Evolutionary conservation across 176 grass and related monocot species (phyloP).

Genomic region (Otatea glauca): DNA sequence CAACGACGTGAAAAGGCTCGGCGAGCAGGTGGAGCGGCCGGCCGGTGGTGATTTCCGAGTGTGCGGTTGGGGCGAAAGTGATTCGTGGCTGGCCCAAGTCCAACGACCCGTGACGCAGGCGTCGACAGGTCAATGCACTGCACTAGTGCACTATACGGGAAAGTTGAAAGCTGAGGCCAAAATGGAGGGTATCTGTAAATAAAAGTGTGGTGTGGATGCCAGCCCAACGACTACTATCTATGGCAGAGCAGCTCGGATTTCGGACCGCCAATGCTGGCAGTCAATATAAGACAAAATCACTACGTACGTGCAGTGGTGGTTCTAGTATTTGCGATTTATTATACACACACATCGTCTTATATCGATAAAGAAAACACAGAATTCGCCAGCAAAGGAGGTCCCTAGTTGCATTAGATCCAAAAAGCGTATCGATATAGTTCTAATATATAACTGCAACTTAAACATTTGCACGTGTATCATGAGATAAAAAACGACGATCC

Average conservation of each 20-base stretch:
- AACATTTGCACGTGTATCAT: too few species aligned
- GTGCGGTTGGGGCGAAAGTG: background rate
- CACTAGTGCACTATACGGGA: background rate
- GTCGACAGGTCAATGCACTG: background rate
- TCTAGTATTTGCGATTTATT: too few species aligned
- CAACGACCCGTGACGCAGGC: background rate
- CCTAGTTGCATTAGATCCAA: background rate
- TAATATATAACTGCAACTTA: too few species aligned
- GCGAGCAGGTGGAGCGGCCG: background rate
- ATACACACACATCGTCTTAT: background rate
- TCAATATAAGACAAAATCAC: too few species aligned
- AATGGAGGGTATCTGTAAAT: background rate
- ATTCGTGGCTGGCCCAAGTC: background rate
- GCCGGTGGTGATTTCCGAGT: background rate
- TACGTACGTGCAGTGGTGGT: too few species aligned
- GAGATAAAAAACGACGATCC: too few species aligned
- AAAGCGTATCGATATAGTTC: too few species aligned
- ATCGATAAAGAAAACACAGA: background rate
- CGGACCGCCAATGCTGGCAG: too few species aligned
- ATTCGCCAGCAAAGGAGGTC: background rate
- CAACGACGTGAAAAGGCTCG: background rate
- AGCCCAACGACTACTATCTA: background rate
- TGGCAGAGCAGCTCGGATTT: background rate
- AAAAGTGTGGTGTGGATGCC: background rate
- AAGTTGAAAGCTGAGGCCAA: background rate